phyloP scores from a whole-genome alignment of 108 stramenopile species.

The Cyclotella choctawhatcheeana region DNA sequence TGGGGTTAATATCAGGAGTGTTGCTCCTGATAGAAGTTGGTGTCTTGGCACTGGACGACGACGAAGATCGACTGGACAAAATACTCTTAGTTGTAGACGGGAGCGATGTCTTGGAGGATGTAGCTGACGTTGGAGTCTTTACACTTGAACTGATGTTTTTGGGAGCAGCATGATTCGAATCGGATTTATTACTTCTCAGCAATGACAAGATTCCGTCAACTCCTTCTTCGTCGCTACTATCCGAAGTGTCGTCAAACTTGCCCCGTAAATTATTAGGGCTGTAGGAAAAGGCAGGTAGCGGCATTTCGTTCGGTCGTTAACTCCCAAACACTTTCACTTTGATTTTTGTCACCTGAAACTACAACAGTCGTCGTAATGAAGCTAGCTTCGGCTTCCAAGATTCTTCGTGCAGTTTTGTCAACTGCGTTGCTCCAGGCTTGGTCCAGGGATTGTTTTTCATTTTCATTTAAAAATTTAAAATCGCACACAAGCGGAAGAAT shows the following conservation, averaged over 20 bases:
- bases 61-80: too few species aligned
- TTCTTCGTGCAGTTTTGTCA: too few species aligned
- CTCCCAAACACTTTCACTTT: too few species aligned
- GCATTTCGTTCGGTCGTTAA: slow-evolving; percentile 4
- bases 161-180: not conserved
- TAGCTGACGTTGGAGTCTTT: not conserved
- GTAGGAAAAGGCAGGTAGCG: slow-evolving; percentile 4
- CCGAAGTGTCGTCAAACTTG: not conserved
- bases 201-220: slow-evolving; percentile 22
- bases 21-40: not conserved
- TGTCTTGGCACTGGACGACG: not conserved
- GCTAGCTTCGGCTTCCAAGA: too few species aligned
- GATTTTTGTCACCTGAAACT: too few species aligned
- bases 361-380: too few species aligned
- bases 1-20: too few species aligned
- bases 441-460: not conserved
- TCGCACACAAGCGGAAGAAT: not conserved
- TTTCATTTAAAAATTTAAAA: not conserved
- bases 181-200: not conserved
- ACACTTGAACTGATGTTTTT: too few species aligned
- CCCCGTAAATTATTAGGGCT: not conserved
- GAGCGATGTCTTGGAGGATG: not conserved
- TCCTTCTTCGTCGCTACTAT: slow-evolving; percentile 3
- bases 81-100: not conserved
- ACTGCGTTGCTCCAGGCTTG: too few species aligned